These are phyloP conservation scores for Yarrowia osloensis DNA, from an alignment of 805 yeast species.

Conservation along the genomic window DNA sequence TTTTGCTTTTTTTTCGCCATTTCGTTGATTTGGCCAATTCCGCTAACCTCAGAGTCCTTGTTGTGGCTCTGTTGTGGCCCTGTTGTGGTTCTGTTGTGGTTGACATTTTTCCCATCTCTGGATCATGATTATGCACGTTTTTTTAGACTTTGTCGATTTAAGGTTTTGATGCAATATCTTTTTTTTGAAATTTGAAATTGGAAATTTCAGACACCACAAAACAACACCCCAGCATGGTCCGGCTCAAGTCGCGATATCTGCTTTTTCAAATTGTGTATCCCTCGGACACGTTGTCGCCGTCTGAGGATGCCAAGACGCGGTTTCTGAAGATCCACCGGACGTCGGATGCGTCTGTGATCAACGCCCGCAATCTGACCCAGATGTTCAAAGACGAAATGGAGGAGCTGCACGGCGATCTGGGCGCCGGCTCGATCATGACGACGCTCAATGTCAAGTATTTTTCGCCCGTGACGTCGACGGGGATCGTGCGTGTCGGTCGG, in stretches of 20 bases:
- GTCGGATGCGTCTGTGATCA: conserved; percentile 45
- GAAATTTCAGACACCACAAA: not conserved
- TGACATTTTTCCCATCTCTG: not conserved
- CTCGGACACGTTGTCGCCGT: conserved; percentile 40
- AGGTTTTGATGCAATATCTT: not conserved
- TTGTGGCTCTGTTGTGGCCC: not conserved
- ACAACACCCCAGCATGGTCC: conserved; percentile 77
- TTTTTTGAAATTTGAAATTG: not conserved
- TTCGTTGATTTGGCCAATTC: not conserved
- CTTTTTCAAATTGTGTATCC: conserved; percentile 80
- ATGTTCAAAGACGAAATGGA: conserved; percentile 59
- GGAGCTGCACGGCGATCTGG: conserved; percentile 75
- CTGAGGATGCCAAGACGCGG: conserved; percentile 2
- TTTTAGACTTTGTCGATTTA: not conserved
- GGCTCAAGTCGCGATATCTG: conserved; percentile 81
- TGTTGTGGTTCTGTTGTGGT: not conserved
- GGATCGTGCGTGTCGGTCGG: conserved; percentile 76
- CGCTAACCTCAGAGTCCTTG: not conserved
- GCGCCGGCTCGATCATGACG: conserved; percentile 63
- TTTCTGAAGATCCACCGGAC: conserved; percentile 36
- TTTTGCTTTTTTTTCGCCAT: not conserved
- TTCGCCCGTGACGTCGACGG: conserved; percentile 77
- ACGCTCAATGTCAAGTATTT: conserved; percentile 73
- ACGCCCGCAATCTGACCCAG: conserved; percentile 51
- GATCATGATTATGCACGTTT: not conserved